A percentile compares a stretch with the other conserved stretches of the same genome.
Conservation (phyloP, 495 filamentous ascomycete species). For the Aspergillus avenaceus region DNA sequence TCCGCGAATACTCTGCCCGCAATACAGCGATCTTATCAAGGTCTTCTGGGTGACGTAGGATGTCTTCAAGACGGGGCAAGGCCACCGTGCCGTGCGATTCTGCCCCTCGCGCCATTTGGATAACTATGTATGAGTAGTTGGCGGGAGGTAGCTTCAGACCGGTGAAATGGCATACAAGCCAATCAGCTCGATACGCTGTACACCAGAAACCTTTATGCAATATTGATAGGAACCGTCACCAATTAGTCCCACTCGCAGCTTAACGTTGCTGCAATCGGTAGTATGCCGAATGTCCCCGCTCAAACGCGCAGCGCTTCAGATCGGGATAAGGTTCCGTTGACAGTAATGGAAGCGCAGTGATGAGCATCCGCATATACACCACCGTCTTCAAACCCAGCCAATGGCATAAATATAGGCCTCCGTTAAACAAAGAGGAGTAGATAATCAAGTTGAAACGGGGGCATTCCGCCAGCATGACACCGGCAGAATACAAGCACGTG, state of each 20-base stretch:
- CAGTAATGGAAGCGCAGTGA: not conserved
- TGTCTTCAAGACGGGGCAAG: slow-evolving; percentile 46
- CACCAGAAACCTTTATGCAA: not conserved
- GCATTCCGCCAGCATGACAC: not conserved
- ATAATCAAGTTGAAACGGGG: not conserved
- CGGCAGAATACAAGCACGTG: slow-evolving; percentile 23
- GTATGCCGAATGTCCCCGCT: not conserved
- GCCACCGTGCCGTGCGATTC: slow-evolving; percentile 39
- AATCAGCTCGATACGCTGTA: not conserved
- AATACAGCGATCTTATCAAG: slow-evolving; percentile 90
- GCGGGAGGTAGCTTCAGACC: not conserved
- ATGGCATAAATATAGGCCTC: not conserved
- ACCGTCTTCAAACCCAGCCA: not conserved
- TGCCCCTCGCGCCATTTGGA: slow-evolving; percentile 34
- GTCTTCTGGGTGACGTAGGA: slow-evolving; percentile 70
- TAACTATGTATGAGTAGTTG: not conserved
- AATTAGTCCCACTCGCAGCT: no score
- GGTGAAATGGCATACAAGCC: not conserved
- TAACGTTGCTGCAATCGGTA: not conserved
- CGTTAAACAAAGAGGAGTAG: not conserved
- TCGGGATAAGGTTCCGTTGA: not conserved
- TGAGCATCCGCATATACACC: not conserved
- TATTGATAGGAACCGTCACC: not conserved
- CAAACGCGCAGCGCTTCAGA: slow-evolving; percentile 9
- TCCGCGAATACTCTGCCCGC: slow-evolving; percentile 89